Base-by-base conservation (phyloP, 164 flowering plant genomes). In the Piper betle region DNA sequence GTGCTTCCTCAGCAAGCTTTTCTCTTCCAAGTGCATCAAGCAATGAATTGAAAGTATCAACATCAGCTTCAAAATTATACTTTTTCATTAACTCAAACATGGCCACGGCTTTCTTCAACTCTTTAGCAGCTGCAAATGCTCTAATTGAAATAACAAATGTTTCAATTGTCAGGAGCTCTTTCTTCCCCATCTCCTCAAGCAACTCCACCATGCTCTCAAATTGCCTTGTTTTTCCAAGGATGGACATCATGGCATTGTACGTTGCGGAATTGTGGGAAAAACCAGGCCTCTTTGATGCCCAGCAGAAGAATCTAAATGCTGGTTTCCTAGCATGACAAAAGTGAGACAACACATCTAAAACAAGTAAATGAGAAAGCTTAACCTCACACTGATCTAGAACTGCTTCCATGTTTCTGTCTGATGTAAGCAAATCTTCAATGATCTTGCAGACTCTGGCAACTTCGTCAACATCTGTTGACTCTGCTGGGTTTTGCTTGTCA, bases 341-440 rank as follows among this genome's bases (percentile, higher is more conserved):
- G 66, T 91, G 61, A 37, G 72, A 64, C 67, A 94, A 72, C 39
- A 94, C 90, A 37, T 62, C 88, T 39, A 83, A 62, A 5, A 91
- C 90, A 69, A 94, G 71, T 61, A 74, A 85, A 68, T 78, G 88
- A 1, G 85, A 77, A 53, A 91, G 75, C 50, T 67, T 59, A 17
- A 88, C 53, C 40, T 74, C 80, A 68, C 88, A 84, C 64, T 82
- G 92, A 71, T 91, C 88, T 6, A 88, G 74, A 70, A 84, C 92
- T 0, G 84, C 93, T 74, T 85, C 99, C 95, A 91, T 86, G 62
- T 82, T 90, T 62, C 84, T 65, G 71, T 91, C 99, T 42, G 82
- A 65, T 0, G 79, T 84, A 64, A 91, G 88, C 80, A 88, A 80
- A 69, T 93, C 88, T 39, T 90, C 87, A 39, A 90, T 81, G 76